Evolutionary conservation across 2,329 filamentous ascomycete species (phyloP), one percentile per base, ranked within the genome.

Genomic region (Colletotrichum sp.): DNA sequence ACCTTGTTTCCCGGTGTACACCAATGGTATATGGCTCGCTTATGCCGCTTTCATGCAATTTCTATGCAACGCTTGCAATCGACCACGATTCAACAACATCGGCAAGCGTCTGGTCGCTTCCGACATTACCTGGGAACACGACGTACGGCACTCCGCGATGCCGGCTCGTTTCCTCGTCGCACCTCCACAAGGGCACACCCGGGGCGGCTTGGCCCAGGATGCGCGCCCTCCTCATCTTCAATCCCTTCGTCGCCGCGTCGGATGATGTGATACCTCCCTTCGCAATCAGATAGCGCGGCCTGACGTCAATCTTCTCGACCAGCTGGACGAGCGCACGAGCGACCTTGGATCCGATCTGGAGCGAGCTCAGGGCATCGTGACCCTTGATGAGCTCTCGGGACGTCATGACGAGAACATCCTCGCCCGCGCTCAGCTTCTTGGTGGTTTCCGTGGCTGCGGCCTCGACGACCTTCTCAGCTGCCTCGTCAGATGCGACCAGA

Each of bases 191-290:
- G 1, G 91, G 90, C 10, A 92, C 89, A 2, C 90, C 90, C 0
- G 89, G 85, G 0, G 90, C 89, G 1, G 90, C 90, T 77, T 92
- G 90, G 0, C 91, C 90, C 1, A 91, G 83, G 52, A 92, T 87
- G 76, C 83, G 86, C 6, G 90, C 90, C 32, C 87, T 84, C 80
- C 89, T 89, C 82, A 92, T 88, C 18, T 83, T 84, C 15, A 93
- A 78, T 0, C 89, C 89, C 68, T 92, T 91, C 0, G 89, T 91
- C 0, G 90, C 90, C 79, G 89, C 89, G 67, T 92, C 90, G 0
- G 89, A 91, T 0, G 88, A 90, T 0, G 91, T 92, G 59, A 92
- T 92, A 12, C 90, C 90, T 0, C 91, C 90, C 81, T 90, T 92
- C 0, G 90, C 90, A 79, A 92, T 90, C 4, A 92, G 82, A 78